A percentile compares a stretch with the other conserved stretches of the same genome.
Evolutionary conservation across 129 eudicot genomes (phyloP).

Genomic region (Escallonia rubra): DNA sequence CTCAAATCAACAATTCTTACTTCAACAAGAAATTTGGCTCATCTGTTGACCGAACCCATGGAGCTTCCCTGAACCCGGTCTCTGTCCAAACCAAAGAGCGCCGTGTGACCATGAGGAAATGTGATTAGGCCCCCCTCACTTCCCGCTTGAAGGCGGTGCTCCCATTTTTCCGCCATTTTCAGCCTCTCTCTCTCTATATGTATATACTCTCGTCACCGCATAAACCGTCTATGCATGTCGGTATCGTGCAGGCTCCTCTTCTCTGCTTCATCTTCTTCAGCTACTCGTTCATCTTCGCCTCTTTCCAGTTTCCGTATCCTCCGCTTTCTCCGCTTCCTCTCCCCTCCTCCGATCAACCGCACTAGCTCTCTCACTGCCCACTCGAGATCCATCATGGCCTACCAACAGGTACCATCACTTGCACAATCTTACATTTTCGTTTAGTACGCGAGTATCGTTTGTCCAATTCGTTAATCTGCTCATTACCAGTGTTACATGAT

Average conservation of each 20-base stretch:
- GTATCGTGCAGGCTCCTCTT: constrained; percentile 21
- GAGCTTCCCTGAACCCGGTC: no score
- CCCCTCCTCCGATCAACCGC: constrained; percentile 13
- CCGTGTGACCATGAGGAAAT: no score
- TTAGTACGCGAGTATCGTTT: not conserved
- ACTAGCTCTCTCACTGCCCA: constrained; percentile 4
- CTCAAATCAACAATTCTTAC: no score
- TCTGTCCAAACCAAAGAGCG: no score
- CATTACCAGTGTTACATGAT: not conserved
- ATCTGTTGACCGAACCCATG: no score
- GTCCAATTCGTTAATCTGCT: not conserved
- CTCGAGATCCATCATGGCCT: constrained; percentile 29
- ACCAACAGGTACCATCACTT: constrained; percentile 27
- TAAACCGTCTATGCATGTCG: constrained; percentile 34
- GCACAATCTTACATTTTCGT: not conserved
- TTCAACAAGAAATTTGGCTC: no score
- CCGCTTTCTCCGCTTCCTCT: constrained; percentile 17
- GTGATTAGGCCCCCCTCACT: no score
- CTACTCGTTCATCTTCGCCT: constrained; percentile 7
- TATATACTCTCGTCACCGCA: not conserved
- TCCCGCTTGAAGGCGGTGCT: not conserved
- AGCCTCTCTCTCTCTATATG: not conserved
- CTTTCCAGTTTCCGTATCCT: constrained; percentile 21
- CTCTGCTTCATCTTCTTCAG: constrained; percentile 8
- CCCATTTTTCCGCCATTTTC: not conserved